phyloP scores from a whole-genome alignment of 768 basidiomycete genomes.

The Agrocybe pediades region DNA sequence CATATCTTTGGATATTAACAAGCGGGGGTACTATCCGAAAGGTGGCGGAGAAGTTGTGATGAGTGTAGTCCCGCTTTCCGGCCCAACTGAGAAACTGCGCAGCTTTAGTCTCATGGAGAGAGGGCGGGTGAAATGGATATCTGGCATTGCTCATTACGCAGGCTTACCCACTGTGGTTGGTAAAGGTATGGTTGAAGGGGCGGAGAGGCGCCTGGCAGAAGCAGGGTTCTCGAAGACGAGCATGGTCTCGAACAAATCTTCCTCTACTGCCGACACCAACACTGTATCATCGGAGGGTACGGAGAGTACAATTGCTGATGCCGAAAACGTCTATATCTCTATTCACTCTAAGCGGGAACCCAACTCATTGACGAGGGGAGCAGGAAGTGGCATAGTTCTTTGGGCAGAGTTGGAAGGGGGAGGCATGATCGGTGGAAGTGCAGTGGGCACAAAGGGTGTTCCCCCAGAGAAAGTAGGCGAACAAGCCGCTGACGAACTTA shows the following conservation, averaged over 20 bases:
- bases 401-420: slow-evolving; percentile 76
- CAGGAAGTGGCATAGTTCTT: slow-evolving; percentile 70
- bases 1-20: slow-evolving; percentile 47
- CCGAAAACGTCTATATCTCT: slow-evolving; percentile 33
- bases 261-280: background rate
- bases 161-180: slow-evolving; percentile 62
- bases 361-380: slow-evolving; percentile 49
- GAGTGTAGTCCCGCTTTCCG: slow-evolving; percentile 41
- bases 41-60: slow-evolving; percentile 68
- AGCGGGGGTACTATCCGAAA: slow-evolving; percentile 72
- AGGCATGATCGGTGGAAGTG: slow-evolving; percentile 69
- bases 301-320: slow-evolving; percentile 14
- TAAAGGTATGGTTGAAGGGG: slow-evolving; percentile 57
- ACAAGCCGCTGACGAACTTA: slow-evolving; percentile 61
- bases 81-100: slow-evolving; percentile 35
- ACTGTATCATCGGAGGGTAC: too few relatives aligned
- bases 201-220: slow-evolving; percentile 40
- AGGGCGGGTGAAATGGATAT: slow-evolving; percentile 50
- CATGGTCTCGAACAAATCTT: background rate
- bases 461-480: slow-evolving; percentile 51
- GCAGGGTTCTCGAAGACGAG: slow-evolving; percentile 32
- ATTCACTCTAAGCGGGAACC: slow-evolving; percentile 44
- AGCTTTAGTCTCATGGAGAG: slow-evolving; percentile 55
- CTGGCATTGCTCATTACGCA: slow-evolving; percentile 66
- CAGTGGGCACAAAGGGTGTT: slow-evolving; percentile 56